phyloP scores from a whole-genome alignment of 192 early-diverging fungal species.

The Coemansia sp. region DNA sequence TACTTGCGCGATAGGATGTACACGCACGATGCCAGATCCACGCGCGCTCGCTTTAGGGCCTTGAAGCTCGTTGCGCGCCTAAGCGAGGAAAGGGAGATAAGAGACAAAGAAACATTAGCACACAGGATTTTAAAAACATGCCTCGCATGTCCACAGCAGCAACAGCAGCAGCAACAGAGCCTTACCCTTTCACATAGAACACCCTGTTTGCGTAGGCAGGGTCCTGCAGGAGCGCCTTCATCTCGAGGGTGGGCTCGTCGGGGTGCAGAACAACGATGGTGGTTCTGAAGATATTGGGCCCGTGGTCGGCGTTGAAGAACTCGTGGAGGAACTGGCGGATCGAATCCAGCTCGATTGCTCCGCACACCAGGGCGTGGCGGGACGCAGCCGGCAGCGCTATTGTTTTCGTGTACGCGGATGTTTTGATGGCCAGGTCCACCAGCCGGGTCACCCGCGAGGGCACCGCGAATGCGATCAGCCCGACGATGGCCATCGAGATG shows the following conservation, averaged over 20 bases:
- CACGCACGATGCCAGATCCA: constrained; percentile 47
- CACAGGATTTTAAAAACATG: too few relatives aligned
- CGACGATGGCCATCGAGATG: constrained; percentile 47
- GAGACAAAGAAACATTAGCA: neutral
- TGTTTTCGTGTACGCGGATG: constrained; percentile 43
- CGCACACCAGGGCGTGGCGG: constrained; percentile 45
- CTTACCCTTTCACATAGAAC: constrained; percentile 52
- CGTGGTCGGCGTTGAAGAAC: constrained; percentile 55
- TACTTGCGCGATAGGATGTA: constrained; percentile 52
- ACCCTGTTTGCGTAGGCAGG: constrained; percentile 50
- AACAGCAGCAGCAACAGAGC: too few relatives aligned
- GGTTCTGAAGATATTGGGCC: constrained; percentile 42
- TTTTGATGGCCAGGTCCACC: constrained; percentile 41
- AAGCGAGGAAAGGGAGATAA: neutral
- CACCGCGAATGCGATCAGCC: constrained; percentile 46
- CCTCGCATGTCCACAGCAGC: neutral
- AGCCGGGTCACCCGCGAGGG: constrained; percentile 42
- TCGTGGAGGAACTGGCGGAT: constrained; percentile 49
- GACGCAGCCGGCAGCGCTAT: constrained; percentile 32
- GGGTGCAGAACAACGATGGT: constrained; percentile 42
- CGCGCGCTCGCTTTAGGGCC: constrained; percentile 36
- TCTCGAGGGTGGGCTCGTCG: constrained; percentile 43
- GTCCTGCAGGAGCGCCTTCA: constrained; percentile 39
- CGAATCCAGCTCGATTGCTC: constrained; percentile 41
- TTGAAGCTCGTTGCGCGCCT: constrained; percentile 42